phyloP scores from a whole-genome alignment of 805 yeast species.

The Candida odintsovae region DNA sequence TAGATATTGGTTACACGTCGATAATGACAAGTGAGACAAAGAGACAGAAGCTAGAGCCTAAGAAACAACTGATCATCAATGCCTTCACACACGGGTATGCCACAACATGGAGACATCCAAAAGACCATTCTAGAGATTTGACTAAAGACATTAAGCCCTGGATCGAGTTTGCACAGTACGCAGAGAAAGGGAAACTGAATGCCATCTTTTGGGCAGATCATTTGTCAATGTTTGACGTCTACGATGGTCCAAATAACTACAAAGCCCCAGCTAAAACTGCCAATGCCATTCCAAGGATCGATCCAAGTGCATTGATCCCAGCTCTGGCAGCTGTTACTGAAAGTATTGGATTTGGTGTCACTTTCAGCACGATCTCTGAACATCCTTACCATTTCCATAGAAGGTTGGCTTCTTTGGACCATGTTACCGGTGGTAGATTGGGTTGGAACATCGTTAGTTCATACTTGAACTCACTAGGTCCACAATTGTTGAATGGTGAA shows the following conservation, averaged over 20 bases:
- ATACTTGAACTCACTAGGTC: conserved; percentile 32
- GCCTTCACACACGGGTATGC: conserved; percentile 3
- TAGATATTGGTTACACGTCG: too few relatives aligned
- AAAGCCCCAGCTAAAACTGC: conserved; percentile 25
- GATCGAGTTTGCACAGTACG: conserved; percentile 28
- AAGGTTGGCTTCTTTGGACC: conserved; percentile 35
- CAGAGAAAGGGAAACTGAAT: conserved; percentile 32
- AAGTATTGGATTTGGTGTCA: conserved; percentile 31
- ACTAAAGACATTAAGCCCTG: conserved; percentile 10
- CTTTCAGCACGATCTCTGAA: conserved; percentile 34
- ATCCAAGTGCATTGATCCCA: conserved; percentile 31
- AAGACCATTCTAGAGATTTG: conserved; percentile 1
- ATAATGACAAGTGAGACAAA: background rate
- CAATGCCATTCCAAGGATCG: conserved; percentile 29
- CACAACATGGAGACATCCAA: conserved; percentile 3
- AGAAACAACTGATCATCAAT: conserved; percentile 3
- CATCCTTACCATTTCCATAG: conserved; percentile 35
- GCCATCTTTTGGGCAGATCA: conserved; percentile 34
- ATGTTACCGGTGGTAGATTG: conserved; percentile 33
- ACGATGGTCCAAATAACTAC: conserved; percentile 29
- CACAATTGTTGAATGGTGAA: conserved; percentile 29
- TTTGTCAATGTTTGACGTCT: conserved; percentile 31
- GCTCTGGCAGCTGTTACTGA: conserved; percentile 35
- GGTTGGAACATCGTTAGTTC: conserved; percentile 39
- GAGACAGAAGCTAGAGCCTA: conserved; percentile 1